Evolutionary conservation across 495 filamentous ascomycete species (phyloP).

Genomic region (Annulohypoxylon nitens): DNA sequence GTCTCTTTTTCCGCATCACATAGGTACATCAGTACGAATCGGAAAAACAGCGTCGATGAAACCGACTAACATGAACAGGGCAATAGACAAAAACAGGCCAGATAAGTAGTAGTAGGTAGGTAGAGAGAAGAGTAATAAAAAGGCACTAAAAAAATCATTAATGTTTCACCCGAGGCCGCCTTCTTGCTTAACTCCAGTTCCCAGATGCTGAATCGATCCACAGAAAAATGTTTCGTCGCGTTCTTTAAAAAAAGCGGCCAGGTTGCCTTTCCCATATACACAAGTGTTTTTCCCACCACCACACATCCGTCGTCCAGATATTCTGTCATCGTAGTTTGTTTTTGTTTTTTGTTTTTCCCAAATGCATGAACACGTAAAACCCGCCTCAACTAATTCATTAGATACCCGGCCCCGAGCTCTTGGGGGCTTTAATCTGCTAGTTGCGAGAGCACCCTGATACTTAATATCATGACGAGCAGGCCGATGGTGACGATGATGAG

Average conservation of each 20-base stretch:
- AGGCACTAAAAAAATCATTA: slow-evolving; percentile 35
- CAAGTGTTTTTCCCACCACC: slow-evolving; percentile 11
- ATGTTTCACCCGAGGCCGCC: slow-evolving; percentile 30
- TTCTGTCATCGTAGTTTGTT: neutral
- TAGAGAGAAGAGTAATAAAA: neutral
- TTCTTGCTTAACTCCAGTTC: slow-evolving; percentile 42
- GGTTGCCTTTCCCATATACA: slow-evolving; percentile 42
- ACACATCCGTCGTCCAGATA: neutral
- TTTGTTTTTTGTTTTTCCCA: neutral
- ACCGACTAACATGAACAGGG: neutral
- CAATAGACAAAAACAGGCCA: neutral
- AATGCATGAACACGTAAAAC: neutral
- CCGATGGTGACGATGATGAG: slow-evolving; percentile 95
- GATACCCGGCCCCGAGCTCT: slow-evolving; percentile 13
- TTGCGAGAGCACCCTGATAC: slow-evolving; percentile 75
- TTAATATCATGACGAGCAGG: slow-evolving; percentile 93
- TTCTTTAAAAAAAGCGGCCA: slow-evolving; percentile 18
- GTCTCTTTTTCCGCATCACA: slow-evolving; percentile 9
- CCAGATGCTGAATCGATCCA: slow-evolving; percentile 42
- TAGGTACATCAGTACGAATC: neutral
- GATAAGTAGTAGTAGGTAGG: neutral
- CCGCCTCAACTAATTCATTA: neutral
- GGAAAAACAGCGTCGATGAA: neutral
- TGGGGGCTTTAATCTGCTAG: slow-evolving; percentile 61
- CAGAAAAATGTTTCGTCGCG: slow-evolving; percentile 36